Percentiles rank a stretch among this genome's conserved stretches.
Evolutionary conservation across 768 basidiomycete genomes (phyloP).

Genomic region (Austroboletus eburneus): DNA sequence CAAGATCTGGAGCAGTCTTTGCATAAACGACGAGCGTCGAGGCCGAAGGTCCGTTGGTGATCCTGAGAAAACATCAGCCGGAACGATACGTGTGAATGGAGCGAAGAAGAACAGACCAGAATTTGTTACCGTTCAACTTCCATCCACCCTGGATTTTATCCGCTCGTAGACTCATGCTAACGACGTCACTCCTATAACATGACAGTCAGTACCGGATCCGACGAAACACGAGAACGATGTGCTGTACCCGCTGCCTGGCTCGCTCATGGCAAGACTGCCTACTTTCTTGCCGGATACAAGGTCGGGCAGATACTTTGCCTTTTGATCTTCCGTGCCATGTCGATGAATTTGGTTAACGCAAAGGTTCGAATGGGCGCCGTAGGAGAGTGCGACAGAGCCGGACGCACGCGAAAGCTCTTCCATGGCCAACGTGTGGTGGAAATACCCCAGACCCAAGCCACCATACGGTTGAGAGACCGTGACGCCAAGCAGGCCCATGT

Average conservation of each 20-base stretch:
- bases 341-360: slow-evolving; percentile 84
- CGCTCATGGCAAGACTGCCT: slow-evolving; percentile 93
- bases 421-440: slow-evolving; percentile 90
- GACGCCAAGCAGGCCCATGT: slow-evolving; percentile 88
- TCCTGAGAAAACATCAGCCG: slow-evolving; percentile 47
- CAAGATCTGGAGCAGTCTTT: slow-evolving; percentile 72
- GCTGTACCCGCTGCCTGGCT: slow-evolving; percentile 69
- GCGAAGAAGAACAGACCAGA: slow-evolving; percentile 55
- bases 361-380: slow-evolving; percentile 89
- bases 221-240: background rate
- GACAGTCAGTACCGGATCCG: background rate
- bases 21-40: slow-evolving; percentile 93
- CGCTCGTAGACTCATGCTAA: slow-evolving; percentile 85
- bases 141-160: slow-evolving; percentile 75
- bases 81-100: background rate
- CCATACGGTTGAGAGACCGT: slow-evolving; percentile 79
- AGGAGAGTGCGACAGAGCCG: slow-evolving; percentile 88
- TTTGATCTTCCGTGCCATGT: slow-evolving; percentile 81
- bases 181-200: slow-evolving; percentile 67
- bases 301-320: slow-evolving; percentile 74
- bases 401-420: slow-evolving; percentile 89
- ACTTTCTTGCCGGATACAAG: slow-evolving; percentile 78
- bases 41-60: slow-evolving; percentile 90
- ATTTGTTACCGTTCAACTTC: slow-evolving; percentile 85
- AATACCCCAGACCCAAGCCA: slow-evolving; percentile 81